A percentile compares a stretch with the other conserved stretches of the same genome.
phyloP scores from a whole-genome alignment of 176 grass and related monocot genomes.

The Phragmites australis region DNA sequence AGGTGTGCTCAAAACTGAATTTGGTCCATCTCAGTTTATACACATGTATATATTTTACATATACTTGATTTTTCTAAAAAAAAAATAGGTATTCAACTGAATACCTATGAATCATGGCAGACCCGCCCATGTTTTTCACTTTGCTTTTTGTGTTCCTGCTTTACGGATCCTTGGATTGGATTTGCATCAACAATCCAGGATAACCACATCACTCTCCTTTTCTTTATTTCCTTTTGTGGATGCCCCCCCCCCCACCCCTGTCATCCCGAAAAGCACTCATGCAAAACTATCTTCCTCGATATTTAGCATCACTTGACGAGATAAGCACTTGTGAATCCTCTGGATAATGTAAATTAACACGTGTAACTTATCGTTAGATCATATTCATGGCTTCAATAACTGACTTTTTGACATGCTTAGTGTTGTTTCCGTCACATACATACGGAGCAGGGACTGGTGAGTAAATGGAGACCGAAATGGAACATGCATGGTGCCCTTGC shows the following conservation, averaged over 20 bases:
- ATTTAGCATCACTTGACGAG: not conserved
- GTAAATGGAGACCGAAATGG: conserved; percentile 25
- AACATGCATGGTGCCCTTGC: conserved; percentile 32
- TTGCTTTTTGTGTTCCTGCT: conserved; percentile 51
- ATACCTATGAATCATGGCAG: too few relatives aligned
- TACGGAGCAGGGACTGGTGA: not conserved
- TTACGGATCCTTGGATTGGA: conserved; percentile 34
- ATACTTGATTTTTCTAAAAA: too few relatives aligned
- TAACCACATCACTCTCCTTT: not conserved
- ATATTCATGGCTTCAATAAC: not conserved
- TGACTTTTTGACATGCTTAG: not conserved
- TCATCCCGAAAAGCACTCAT: conserved; percentile 22
- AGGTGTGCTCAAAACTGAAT: too few relatives aligned
- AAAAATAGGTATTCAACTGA: too few relatives aligned
- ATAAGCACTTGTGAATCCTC: not conserved
- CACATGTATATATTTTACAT: too few relatives aligned
- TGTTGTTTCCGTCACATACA: too few relatives aligned
- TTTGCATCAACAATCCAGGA: conserved; percentile 34
- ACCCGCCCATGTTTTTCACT: conserved; percentile 39
- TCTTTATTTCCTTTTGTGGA: not conserved
- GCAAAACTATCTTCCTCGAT: conserved; percentile 21
- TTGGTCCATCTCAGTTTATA: too few relatives aligned
- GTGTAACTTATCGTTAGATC: not conserved
- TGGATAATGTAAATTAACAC: too few relatives aligned
- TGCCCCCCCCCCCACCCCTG: conserved; percentile 3